Conservation (phyloP, 164 flowering plant species). For the Warburgia ugandensis region DNA sequence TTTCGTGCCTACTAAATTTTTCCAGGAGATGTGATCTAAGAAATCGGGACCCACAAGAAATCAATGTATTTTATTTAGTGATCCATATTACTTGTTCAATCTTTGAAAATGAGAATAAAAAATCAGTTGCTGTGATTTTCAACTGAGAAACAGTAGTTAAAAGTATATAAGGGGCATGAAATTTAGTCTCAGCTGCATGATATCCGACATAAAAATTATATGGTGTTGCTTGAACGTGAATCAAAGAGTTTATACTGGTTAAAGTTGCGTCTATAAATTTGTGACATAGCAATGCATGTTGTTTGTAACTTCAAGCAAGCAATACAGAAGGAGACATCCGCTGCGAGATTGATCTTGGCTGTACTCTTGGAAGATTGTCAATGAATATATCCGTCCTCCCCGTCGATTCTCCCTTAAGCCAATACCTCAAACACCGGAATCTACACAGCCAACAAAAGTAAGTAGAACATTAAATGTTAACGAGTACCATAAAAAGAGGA, state of each 20-base stretch:
- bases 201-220: background rate
- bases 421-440: constrained; percentile 51
- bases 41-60: too few species aligned
- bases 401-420: constrained; percentile 42
- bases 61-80: too few species aligned
- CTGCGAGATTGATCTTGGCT: constrained; percentile 71
- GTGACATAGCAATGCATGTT: background rate
- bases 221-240: background rate
- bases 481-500: background rate
- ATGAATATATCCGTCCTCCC: constrained; percentile 50
- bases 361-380: constrained; percentile 71
- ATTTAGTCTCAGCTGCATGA: constrained; percentile 30
- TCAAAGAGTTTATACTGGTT: background rate
- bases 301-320: constrained; percentile 42
- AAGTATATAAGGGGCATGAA: too few species aligned
- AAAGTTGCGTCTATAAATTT: too few species aligned
- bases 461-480: background rate
- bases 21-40: too few species aligned
- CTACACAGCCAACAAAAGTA: constrained; percentile 20
- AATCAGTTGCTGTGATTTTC: too few species aligned
- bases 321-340: constrained; percentile 79
- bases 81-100: too few species aligned
- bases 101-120: too few species aligned
- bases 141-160: too few species aligned
- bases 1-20: too few species aligned